Evolutionary conservation across 202 grass and related monocot species (phyloP).

Genomic region (Musa balbisiana): DNA sequence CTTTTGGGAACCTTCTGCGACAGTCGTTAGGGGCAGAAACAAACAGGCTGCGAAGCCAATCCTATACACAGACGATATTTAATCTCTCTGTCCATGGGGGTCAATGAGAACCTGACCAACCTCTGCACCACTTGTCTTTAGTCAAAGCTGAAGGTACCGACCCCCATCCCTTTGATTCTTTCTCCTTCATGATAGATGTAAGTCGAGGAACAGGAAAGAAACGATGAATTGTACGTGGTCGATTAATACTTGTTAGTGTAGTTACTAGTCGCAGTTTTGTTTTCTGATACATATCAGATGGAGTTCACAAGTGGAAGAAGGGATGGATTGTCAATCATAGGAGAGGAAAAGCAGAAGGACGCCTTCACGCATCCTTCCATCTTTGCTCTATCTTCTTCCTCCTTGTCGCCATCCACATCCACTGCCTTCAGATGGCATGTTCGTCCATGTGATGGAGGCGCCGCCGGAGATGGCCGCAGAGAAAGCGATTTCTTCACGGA

Average conservation of each 20-base stretch:
- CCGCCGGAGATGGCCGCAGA: neutral
- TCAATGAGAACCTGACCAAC: neutral
- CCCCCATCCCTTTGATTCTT: neutral
- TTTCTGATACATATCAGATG: neutral
- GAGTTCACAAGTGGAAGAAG: neutral
- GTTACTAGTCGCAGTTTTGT: neutral
- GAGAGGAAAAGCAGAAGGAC: neutral
- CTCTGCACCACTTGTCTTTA: neutral
- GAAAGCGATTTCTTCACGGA: slow-evolving; percentile 38
- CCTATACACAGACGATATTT: neutral
- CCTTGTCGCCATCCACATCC: slow-evolving; percentile 33
- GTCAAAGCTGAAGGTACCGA: slow-evolving; percentile 2
- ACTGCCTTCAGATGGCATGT: slow-evolving; percentile 23
- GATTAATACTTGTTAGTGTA: too few species aligned
- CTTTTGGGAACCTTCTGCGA: slow-evolving; percentile 15
- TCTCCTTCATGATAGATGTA: neutral
- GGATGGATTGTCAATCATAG: neutral
- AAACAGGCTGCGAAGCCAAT: slow-evolving; percentile 13
- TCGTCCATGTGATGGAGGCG: neutral
- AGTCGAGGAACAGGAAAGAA: neutral
- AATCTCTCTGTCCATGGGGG: neutral
- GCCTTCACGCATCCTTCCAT: slow-evolving; percentile 3
- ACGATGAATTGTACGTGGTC: too few species aligned
- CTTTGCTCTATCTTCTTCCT: slow-evolving; percentile 12
- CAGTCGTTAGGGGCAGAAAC: neutral